Conservation (phyloP, 1,139 yeast species). For the Ogataea hybrid region DNA sequence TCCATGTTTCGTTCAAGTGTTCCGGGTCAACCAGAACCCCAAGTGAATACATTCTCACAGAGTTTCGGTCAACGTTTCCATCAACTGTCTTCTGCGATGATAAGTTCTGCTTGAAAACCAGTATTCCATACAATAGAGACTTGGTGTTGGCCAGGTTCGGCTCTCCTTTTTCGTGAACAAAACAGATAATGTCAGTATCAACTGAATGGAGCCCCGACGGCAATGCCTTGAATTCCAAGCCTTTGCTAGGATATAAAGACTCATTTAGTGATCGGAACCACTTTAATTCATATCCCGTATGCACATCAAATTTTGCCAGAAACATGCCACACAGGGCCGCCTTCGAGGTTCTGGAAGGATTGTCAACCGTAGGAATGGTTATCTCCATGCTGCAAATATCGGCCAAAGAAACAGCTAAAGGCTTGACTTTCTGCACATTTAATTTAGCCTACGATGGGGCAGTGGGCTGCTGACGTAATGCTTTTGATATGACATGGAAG, state of each 20-base stretch:
- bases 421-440: not conserved
- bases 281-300: constrained; percentile 56
- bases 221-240: constrained; percentile 69
- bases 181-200: constrained; percentile 51
- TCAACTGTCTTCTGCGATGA: constrained; percentile 21
- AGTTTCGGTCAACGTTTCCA: constrained; percentile 41
- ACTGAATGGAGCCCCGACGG: constrained; percentile 85
- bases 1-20: constrained; percentile 40
- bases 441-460: constrained; percentile 10
- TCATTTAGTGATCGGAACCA: constrained; percentile 44
- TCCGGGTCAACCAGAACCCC: constrained; percentile 57
- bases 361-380: not conserved
- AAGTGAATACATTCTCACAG: constrained; percentile 61
- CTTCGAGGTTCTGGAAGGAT: not conserved
- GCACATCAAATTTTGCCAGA: constrained; percentile 61
- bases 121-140: constrained; percentile 42
- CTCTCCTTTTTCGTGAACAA: constrained; percentile 38
- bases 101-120: constrained; percentile 46
- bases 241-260: constrained; percentile 31
- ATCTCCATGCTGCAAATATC: not conserved
- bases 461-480: constrained; percentile 3
- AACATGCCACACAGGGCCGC: constrained; percentile 48
- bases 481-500: no score
- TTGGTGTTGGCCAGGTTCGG: constrained; percentile 23
- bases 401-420: not conserved